These are phyloP conservation scores for Deinandra increscens DNA, from an alignment of 129 eudicot species.

Conservation along the genomic window DNA sequence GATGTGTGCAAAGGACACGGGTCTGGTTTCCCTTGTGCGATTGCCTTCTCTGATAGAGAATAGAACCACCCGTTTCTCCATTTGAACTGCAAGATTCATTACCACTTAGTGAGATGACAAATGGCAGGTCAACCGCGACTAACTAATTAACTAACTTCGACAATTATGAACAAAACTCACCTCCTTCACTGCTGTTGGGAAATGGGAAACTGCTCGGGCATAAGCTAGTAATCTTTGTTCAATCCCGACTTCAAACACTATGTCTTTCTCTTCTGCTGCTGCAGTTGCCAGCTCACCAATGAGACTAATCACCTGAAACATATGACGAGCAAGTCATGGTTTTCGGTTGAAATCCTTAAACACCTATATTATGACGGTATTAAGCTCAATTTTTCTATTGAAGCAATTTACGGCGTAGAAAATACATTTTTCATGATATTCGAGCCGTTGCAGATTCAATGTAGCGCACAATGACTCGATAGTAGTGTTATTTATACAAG, in stretches of 20 bases:
- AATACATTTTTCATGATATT: neutral
- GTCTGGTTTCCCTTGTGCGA: slow-evolving; percentile 76
- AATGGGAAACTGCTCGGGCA: slow-evolving; percentile 92
- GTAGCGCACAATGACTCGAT: neutral
- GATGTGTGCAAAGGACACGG: slow-evolving; percentile 92
- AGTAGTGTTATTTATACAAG: neutral
- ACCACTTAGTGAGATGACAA: neutral
- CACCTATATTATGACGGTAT: neutral
- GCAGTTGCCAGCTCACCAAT: slow-evolving; percentile 84
- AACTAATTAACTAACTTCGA: neutral
- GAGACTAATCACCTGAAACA: slow-evolving; percentile 67
- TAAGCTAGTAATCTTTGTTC: slow-evolving; percentile 86
- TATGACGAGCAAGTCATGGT: neutral
- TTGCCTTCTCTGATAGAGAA: slow-evolving; percentile 84
- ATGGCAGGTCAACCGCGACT: neutral
- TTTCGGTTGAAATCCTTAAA: neutral
- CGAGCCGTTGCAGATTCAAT: neutral
- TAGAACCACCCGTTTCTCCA: slow-evolving; percentile 99
- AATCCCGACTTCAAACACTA: slow-evolving; percentile 70
- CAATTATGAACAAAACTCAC: slow-evolving; percentile 31
- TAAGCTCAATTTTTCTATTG: neutral
- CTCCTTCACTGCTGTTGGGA: slow-evolving; percentile 99
- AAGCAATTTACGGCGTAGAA: neutral
- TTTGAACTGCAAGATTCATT: slow-evolving; percentile 63
- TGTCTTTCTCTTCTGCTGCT: slow-evolving; percentile 76